Conservation (phyloP, 352 stramenopile species). For the Phytophthora europaea region DNA sequence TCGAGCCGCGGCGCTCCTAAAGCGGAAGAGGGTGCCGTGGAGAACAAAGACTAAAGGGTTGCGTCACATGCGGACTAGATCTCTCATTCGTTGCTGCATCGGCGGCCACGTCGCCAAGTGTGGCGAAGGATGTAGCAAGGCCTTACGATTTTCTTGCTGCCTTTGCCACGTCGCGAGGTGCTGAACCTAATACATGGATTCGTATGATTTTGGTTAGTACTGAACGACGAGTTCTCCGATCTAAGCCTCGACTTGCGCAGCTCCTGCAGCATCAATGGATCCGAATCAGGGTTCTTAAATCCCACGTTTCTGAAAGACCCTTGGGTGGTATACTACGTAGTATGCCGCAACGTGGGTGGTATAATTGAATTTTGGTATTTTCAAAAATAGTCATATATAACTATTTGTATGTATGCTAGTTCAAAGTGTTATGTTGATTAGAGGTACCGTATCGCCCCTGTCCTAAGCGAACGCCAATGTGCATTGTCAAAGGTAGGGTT, state of each 20-base stretch:
- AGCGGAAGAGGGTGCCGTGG: constrained; percentile 16
- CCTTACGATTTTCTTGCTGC: constrained; percentile 23
- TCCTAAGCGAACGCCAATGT: too few species aligned
- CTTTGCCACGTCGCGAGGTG: constrained; percentile 19
- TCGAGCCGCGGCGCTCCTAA: constrained; percentile 20
- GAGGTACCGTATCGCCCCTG: too few species aligned
- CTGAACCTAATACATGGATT: constrained; percentile 45
- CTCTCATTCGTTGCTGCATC: constrained; percentile 38
- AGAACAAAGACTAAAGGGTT: constrained; percentile 41
- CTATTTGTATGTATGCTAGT: too few species aligned
- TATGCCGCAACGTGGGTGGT: too few species aligned
- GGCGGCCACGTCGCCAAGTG: constrained; percentile 18
- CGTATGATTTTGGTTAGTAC: constrained; percentile 18
- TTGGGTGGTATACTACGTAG: too few species aligned
- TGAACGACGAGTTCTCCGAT: too few species aligned
- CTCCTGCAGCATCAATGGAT: neutral
- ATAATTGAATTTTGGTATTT: too few species aligned
- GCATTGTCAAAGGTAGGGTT: too few species aligned
- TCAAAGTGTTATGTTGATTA: too few species aligned
- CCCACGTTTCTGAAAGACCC: too few species aligned
- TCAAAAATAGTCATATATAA: too few species aligned
- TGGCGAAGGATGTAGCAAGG: constrained; percentile 13
- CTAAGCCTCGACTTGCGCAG: neutral
- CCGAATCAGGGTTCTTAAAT: too few species aligned
- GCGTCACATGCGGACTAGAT: constrained; percentile 33